A percentile compares a stretch with the other conserved stretches of the same genome.
Evolutionary conservation across 176 grass and related monocot species (phyloP).

Genomic region (Panicum miliaceum): DNA sequence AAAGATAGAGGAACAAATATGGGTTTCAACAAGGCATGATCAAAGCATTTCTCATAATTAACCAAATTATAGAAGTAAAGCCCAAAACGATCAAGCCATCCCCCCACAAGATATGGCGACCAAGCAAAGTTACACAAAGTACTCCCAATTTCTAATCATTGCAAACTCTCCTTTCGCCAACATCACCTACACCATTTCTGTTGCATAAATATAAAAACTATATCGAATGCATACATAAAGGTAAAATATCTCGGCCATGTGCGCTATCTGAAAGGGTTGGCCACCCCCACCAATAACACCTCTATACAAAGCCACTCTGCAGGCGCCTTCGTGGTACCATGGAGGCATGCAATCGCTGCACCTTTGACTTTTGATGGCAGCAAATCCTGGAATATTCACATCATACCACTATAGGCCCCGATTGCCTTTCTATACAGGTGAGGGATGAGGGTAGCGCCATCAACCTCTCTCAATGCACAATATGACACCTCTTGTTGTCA

Average conservation of each 20-base stretch:
- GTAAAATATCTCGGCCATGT: constrained; percentile 51
- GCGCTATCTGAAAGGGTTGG: constrained; percentile 51
- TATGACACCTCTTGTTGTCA: constrained; percentile 38
- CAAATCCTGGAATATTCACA: constrained; percentile 56
- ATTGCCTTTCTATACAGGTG: constrained; percentile 47
- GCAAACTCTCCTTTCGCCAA: constrained; percentile 20
- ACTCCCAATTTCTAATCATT: constrained; percentile 36
- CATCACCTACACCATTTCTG: constrained; percentile 42
- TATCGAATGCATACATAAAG: constrained; percentile 37
- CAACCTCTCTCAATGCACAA: constrained; percentile 45
- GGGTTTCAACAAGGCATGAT: not conserved
- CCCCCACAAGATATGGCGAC: not conserved
- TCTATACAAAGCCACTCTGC: constrained; percentile 63
- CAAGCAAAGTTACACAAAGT: not conserved
- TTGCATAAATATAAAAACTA: constrained; percentile 42
- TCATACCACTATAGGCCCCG: constrained; percentile 51
- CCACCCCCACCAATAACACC: constrained; percentile 58
- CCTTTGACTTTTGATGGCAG: constrained; percentile 29
- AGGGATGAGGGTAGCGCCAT: constrained; percentile 32
- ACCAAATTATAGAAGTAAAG: not conserved
- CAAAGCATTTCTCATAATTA: not conserved
- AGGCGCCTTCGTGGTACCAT: constrained; percentile 54
- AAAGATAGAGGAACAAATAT: too few species aligned
- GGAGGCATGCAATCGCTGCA: constrained; percentile 36
- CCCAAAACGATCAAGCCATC: not conserved